Conservation (phyloP, 2,329 filamentous ascomycete species). For the Penicillium sp. region DNA sequence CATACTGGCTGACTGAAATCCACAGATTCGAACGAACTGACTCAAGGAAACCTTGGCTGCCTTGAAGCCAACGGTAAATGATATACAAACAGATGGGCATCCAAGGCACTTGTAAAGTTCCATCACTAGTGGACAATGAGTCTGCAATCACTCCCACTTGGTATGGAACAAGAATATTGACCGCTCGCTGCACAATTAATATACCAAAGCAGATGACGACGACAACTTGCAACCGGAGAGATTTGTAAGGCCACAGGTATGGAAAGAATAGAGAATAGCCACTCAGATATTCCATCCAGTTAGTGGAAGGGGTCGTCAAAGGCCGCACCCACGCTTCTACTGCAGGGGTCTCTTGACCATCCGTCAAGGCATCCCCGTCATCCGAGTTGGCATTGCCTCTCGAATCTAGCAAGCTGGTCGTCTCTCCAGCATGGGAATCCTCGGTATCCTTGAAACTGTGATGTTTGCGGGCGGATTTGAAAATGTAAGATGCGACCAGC, state of each 20-base stretch:
- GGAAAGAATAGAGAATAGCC: constrained; percentile 81
- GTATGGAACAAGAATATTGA: constrained; percentile 78
- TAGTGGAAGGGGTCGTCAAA: constrained; percentile 77
- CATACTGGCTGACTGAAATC: constrained; percentile 92
- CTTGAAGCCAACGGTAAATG: constrained; percentile 70
- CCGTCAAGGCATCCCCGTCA: background rate
- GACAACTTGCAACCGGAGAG: constrained; percentile 66
- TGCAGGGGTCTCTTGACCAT: background rate
- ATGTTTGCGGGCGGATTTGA: constrained; percentile 31
- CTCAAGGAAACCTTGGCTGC: constrained; percentile 64
- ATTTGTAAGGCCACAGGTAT: constrained; percentile 68
- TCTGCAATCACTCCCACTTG: constrained; percentile 73
- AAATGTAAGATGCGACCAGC: constrained; percentile 59
- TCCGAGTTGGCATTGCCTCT: background rate
- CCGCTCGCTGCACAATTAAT: constrained; percentile 70
- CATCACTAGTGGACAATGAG: constrained; percentile 44
- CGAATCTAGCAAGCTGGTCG: background rate
- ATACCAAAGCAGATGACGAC: constrained; percentile 79
- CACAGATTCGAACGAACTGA: constrained; percentile 78
- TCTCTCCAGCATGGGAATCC: background rate
- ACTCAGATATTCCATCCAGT: constrained; percentile 88
- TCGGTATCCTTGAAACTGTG: background rate
- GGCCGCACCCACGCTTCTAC: constrained; percentile 76
- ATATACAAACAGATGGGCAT: constrained; percentile 69
- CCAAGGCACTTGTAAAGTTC: constrained; percentile 55